Conservation (phyloP, 169 alveolate species). For the Eimeria nieschulzi region DNA sequence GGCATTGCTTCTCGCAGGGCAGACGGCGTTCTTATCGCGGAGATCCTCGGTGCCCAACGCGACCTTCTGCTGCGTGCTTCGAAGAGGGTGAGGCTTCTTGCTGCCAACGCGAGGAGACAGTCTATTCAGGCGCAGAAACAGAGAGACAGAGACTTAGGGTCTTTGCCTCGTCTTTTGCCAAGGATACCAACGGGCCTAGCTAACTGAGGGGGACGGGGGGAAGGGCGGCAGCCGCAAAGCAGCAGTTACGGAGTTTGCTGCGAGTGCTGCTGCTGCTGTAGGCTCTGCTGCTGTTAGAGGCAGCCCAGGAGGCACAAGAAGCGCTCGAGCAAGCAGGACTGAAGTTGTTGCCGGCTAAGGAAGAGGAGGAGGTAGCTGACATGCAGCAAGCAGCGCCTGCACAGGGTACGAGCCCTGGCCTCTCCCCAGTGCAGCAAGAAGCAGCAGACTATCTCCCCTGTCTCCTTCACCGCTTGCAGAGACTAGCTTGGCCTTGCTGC, state of each 20-base stretch:
- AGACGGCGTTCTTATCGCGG: slow-evolving; percentile 37
- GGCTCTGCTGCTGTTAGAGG: slow-evolving; percentile 40
- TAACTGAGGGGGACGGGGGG: too few relatives aligned
- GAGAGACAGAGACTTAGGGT: too few relatives aligned
- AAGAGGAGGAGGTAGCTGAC: slow-evolving; percentile 40
- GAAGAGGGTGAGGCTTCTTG: slow-evolving; percentile 3
- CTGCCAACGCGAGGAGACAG: not conserved
- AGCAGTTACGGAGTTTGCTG: not conserved
- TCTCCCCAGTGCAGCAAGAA: too few relatives aligned
- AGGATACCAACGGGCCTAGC: too few relatives aligned
- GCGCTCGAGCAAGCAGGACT: slow-evolving; percentile 59
- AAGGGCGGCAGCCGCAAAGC: too few relatives aligned
- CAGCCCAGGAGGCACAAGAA: slow-evolving; percentile 61
- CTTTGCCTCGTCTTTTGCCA: too few relatives aligned
- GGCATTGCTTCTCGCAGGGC: slow-evolving; percentile 29
- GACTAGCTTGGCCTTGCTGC: not conserved
- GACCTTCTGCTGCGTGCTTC: slow-evolving; percentile 20
- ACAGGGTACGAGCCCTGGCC: not conserved
- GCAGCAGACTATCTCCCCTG: too few relatives aligned
- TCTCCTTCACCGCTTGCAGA: too few relatives aligned
- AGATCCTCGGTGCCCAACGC: slow-evolving; percentile 48
- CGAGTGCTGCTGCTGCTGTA: slow-evolving; percentile 24
- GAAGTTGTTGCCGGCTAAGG: slow-evolving; percentile 39
- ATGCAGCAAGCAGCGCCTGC: not conserved
- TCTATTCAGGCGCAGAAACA: too few relatives aligned